These are phyloP conservation scores for Trichoderma arundinaceum DNA, from an alignment of 2,329 filamentous ascomycete genomes.

Conservation along the genomic window DNA sequence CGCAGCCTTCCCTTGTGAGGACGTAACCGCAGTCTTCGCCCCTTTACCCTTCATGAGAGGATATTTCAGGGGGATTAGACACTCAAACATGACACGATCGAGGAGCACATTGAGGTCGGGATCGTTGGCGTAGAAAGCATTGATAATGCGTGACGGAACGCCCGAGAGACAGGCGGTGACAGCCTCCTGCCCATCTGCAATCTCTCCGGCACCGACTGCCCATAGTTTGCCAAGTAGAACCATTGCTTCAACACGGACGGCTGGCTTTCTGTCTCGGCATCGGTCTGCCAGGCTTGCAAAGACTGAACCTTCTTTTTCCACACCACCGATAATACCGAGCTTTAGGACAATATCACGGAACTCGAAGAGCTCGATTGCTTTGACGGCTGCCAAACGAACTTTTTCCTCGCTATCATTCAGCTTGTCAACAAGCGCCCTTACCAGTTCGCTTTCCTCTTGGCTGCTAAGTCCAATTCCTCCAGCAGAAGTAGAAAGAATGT, in stretches of 20 bases:
- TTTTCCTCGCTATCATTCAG: slow-evolving; percentile 88
- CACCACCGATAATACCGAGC: slow-evolving; percentile 75
- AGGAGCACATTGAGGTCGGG: slow-evolving; percentile 82
- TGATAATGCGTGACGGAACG: slow-evolving; percentile 84
- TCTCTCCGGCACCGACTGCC: slow-evolving; percentile 90
- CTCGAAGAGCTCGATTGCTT: slow-evolving; percentile 79
- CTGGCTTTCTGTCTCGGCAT: slow-evolving; percentile 81
- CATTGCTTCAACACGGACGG: slow-evolving; percentile 86
- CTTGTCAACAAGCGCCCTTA: slow-evolving; percentile 77
- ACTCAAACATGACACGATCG: slow-evolving; percentile 84
- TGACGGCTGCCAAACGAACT: slow-evolving; percentile 87
- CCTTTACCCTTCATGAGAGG: slow-evolving; percentile 68
- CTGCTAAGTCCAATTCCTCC: slow-evolving; percentile 86
- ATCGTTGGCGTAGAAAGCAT: slow-evolving; percentile 89
- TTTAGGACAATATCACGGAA: slow-evolving; percentile 83
- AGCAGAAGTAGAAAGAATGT: slow-evolving; percentile 88
- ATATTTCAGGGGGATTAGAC: slow-evolving; percentile 85
- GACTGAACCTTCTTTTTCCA: slow-evolving; percentile 77
- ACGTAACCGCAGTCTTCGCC: slow-evolving; percentile 66
- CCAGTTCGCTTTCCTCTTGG: slow-evolving; percentile 77
- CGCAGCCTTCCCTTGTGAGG: slow-evolving; percentile 50
- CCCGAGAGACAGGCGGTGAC: slow-evolving; percentile 77
- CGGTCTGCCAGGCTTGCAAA: slow-evolving; percentile 83
- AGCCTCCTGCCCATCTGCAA: slow-evolving; percentile 79
- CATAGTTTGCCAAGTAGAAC: slow-evolving; percentile 83